Conservation (phyloP, 495 filamentous ascomycete genomes). For the Penicillium soppii region DNA sequence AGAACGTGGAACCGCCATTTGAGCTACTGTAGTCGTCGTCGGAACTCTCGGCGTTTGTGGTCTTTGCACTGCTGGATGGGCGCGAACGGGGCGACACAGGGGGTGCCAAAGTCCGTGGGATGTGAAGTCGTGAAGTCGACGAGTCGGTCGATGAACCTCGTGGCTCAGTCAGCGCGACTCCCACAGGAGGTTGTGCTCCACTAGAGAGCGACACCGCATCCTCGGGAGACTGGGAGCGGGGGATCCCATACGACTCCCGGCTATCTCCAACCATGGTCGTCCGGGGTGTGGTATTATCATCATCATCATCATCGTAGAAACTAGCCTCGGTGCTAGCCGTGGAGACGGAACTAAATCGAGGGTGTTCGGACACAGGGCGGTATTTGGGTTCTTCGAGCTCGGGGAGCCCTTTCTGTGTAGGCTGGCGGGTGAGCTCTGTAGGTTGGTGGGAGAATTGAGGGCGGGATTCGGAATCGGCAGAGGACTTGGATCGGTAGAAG, state of each 20-base stretch:
- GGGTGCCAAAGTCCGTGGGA: constrained; percentile 50
- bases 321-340: constrained; percentile 47
- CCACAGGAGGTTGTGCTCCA: constrained; percentile 20
- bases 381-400: constrained; percentile 60
- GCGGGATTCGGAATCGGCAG: constrained; percentile 31
- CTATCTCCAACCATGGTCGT: constrained; percentile 19
- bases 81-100: constrained; percentile 57
- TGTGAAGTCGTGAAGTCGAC: constrained; percentile 38
- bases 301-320: constrained; percentile 27
- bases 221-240: constrained; percentile 51
- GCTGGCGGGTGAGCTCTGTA: constrained; percentile 29
- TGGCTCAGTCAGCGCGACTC: constrained; percentile 20
- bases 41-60: constrained; percentile 57
- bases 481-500: constrained; percentile 62
- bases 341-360: constrained; percentile 65
- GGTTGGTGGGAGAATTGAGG: too few species aligned
- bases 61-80: constrained; percentile 56
- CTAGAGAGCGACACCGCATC: constrained; percentile 23
- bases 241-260: constrained; percentile 42
- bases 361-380: constrained; percentile 71
- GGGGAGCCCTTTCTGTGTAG: constrained; percentile 46
- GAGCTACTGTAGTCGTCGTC: constrained; percentile 62
- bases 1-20: constrained; percentile 52
- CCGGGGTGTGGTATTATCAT: constrained; percentile 32
- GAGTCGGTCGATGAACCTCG: constrained; percentile 48